Base-by-base conservation (phyloP, 768 basidiomycete species). In the Collybia sordida region DNA sequence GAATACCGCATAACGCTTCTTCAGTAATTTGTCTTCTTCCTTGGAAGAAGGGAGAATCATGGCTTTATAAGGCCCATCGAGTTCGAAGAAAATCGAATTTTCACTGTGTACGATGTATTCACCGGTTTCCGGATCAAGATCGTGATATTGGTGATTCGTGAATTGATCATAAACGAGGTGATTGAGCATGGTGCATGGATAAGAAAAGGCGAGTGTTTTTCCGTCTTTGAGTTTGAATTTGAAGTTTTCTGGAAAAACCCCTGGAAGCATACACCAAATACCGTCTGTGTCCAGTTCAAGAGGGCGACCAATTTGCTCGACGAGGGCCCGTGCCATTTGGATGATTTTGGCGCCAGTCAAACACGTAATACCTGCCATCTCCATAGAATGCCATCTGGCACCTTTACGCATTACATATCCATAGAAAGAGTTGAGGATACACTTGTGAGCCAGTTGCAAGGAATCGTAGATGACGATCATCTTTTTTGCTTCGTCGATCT, bases 321-420 rank as follows among this genome's bases (percentile, higher is more conserved):
- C 97, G 24, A 98, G 79, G 50, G 94, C 88, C 31, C 97, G 84
- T 12, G 97, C 96, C 93, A 99, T 95, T 66, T 99, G 96, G 58
- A 99, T 98, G 72, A 99, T 98, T 5, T 84, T 91, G 17, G 97
- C 94, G 35, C 97, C 97, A 0, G 97, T 98, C 45, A 98, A 74
- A 71, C 97, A 99, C 9, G 97, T 98, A 54, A 99, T 98, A 6
- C 97, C 97, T 1, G 97, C 97, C 97, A 99, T 99, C 74, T 99
- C 97, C 97, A 99, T 98, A 23, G 96, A 98, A 67, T 98, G 95
- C 97, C 97, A 99, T 24, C 97, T 78, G 15, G 97, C 97, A 45
- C 97, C 97, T 65, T 99, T 98, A 35, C 97, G 85, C 97, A 98
- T 98, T 65, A 99, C 96, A 60, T 99, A 99, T 28, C 97, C 97